phyloP scores from a whole-genome alignment of 2,329 filamentous ascomycete genomes.

The Penicillium nordicum region DNA sequence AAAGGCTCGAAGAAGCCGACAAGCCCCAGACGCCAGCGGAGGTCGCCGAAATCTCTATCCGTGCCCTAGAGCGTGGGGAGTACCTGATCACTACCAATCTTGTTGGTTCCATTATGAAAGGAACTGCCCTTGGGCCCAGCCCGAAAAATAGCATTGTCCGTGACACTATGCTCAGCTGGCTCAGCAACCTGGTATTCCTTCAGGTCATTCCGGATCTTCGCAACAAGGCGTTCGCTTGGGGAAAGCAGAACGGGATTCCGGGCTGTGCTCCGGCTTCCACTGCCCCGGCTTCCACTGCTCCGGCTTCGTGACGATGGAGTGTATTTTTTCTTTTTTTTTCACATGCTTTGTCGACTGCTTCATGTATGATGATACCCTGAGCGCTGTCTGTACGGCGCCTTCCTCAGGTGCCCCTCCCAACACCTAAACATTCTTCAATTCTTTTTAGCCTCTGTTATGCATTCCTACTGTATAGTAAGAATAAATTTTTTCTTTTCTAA shows the following conservation, averaged over 20 bases:
- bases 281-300: background rate
- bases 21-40: slow-evolving; percentile 72
- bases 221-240: slow-evolving; percentile 56
- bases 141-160: slow-evolving; percentile 52
- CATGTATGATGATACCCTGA: slow-evolving; percentile 30
- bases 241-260: slow-evolving; percentile 52
- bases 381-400: slow-evolving; percentile 12
- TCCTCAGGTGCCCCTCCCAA: slow-evolving; percentile 9
- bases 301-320: slow-evolving; percentile 3
- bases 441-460: background rate
- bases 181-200: slow-evolving; percentile 53
- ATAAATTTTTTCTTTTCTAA: too few relatives aligned
- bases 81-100: slow-evolving; percentile 75
- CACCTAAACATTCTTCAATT: slow-evolving; percentile 4
- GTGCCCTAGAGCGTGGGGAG: slow-evolving; percentile 73
- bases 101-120: slow-evolving; percentile 69
- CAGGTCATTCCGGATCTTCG: slow-evolving; percentile 58
- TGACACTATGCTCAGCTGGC: slow-evolving; percentile 55
- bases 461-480: slow-evolving; percentile 7
- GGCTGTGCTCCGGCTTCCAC: slow-evolving; percentile 11
- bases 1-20: slow-evolving; percentile 77
- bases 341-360: background rate
- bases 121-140: slow-evolving; percentile 50
- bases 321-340: slow-evolving; percentile 2
- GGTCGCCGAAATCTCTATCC: slow-evolving; percentile 68